Evolutionary conservation across 768 basidiomycete genomes (phyloP), one percentile per base, ranked within the genome.

Genomic region (Cystofilobasidium bisporidii): DNA sequence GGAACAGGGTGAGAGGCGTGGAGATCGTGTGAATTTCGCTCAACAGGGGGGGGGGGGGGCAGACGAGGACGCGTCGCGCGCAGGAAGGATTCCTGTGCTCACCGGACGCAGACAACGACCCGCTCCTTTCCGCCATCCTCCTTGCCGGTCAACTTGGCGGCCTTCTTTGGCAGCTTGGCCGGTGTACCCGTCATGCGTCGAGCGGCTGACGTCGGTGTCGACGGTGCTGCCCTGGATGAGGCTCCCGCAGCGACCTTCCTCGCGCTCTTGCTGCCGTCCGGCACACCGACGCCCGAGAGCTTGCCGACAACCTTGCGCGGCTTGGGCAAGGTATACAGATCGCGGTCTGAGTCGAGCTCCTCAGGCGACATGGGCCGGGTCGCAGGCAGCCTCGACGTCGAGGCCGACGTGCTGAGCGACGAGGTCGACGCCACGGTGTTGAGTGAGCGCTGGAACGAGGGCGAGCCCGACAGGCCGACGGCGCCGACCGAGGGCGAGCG

Each of bases 81-180:
- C 14, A 62, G 22, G 61, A 4, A 10, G n/a, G 30, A 3, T 24
- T 15, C 4, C n/a, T n/a, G 30, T 26, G 38, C 61, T 11, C 18
- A 64, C 63, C 63, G 32, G 38, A 64, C 63, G 36, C 63, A 64
- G 32, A 64, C 63, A 24, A 50, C 47, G n/a, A 64, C 63, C 11
- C 63, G 48, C 26, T 64, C 63, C 63, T 43, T 64, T 20, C 63
- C 26, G 40, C 60, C 60, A 32, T 32, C 53, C 28, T 30, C 53
- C 53, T 55, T 55, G 5, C 26, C 50, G 18, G 26, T 5, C 18
- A 30, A 15, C 30, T 56, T 56, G 26, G 30, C n/a, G n/a, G n/a
- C 8, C 53, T 56, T 56, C 6, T 20, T 9, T 15, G 50, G 11
- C n/a, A 12, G 12, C 50, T 53, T 53, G n/a, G 30, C 26, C 8